phyloP scores from a whole-genome alignment of 768 basidiomycete genomes.

The Lentinula sp. region DNA sequence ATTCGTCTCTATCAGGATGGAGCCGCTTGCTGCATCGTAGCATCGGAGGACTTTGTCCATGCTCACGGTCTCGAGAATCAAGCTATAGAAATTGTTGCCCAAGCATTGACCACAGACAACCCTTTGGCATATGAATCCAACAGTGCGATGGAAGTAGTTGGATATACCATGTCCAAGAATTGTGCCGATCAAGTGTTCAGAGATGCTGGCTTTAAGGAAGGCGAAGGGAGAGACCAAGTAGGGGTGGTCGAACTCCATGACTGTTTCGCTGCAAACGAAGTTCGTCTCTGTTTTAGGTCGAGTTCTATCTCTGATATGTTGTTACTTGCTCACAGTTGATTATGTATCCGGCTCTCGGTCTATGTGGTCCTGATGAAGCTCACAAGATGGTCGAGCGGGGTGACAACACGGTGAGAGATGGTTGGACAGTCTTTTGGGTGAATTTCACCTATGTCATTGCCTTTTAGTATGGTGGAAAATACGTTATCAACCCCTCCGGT shows the following conservation, averaged over 20 bases:
- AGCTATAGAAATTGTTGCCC: slow-evolving; percentile 75
- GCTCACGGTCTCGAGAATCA: slow-evolving; percentile 73
- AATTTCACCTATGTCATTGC: neutral
- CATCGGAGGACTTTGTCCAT: slow-evolving; percentile 74
- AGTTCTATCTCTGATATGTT: neutral
- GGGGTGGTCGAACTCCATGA: slow-evolving; percentile 87
- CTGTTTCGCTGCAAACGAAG: slow-evolving; percentile 82
- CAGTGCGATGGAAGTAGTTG: slow-evolving; percentile 78
- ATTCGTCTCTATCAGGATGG: slow-evolving; percentile 45
- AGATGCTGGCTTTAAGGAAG: slow-evolving; percentile 62
- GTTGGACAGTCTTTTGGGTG: neutral
- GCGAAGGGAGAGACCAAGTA: slow-evolving; percentile 62
- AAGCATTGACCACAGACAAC: slow-evolving; percentile 61
- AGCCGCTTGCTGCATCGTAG: slow-evolving; percentile 71
- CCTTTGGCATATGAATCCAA: slow-evolving; percentile 56
- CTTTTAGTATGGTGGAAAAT: slow-evolving; percentile 74
- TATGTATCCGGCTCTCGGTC: slow-evolving; percentile 74
- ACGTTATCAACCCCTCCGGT: slow-evolving; percentile 78
- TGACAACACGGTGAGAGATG: slow-evolving; percentile 66
- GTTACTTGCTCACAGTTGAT: slow-evolving; percentile 46
- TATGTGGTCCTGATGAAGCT: slow-evolving; percentile 61
- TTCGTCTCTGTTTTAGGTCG: slow-evolving; percentile 16
- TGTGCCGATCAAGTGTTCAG: slow-evolving; percentile 65
- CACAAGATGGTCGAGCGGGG: slow-evolving; percentile 67
- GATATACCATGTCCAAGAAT: slow-evolving; percentile 68